Evolutionary conservation across 257 asterid species (phyloP), one percentile per base, ranked within the genome.

Genomic region (Solanum megistacrolobum): DNA sequence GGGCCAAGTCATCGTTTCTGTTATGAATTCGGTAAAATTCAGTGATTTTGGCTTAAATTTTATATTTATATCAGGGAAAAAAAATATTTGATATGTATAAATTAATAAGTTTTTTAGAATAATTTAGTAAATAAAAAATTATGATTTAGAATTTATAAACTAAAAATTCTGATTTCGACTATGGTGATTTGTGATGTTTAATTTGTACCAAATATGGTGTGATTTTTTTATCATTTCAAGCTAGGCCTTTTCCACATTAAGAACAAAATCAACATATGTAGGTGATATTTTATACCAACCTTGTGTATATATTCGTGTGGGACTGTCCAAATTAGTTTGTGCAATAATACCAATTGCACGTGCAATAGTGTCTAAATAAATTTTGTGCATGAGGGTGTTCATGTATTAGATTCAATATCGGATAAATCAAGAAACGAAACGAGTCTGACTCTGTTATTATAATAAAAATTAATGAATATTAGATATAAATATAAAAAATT

Each of bases 1-100:
- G 4, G 10, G 7, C 1, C 1, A 14, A 7, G 12, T 21, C n/a
- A 31, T 14, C 1, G 1, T 2, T 16, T 31, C 0, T 3, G 0
- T 16, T 16, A 71, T 23, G 13, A 0, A 10, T 71, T 8, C 7
- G 12, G 0, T 8, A 32, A 2, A 32, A 32, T 0, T 71, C 1
- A 16, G 0, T 71, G 0, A 16, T 32, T 69, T 69, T 13, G 1
- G 1, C 9, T 29, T 2, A 29, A 69, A 69, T 6, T 69, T 69
- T 69, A 13, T 6, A 27, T 68, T 27, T 3, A 6, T 68, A 3
- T 11, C 0, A 0, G 0, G 0, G 1, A 62, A 25, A 68, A 12
- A 6, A 2, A 5, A 12, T n/a, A 68, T 68, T 68, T 69, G 1
- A 69, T 13, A 69, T 31, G 4, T 7, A 14, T 16, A 31, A 31